These are phyloP conservation scores for Syzygium jambos DNA, from an alignment of 345 rosid species.

Conservation along the genomic window DNA sequence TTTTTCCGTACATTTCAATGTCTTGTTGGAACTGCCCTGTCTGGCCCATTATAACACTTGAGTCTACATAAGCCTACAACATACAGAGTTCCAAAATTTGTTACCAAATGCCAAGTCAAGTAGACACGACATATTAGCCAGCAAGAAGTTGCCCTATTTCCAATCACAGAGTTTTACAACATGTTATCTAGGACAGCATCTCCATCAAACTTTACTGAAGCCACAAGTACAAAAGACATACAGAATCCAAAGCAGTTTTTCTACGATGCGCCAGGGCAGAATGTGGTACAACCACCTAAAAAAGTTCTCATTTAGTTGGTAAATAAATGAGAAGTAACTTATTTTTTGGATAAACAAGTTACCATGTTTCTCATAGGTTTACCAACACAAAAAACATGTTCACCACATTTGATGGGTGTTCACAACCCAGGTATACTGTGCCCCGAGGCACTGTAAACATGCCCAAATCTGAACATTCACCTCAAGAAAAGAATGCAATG, in stretches of 20 bases:
- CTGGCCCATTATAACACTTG: conserved; percentile 95
- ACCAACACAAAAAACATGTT: neutral
- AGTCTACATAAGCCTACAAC: conserved; percentile 91
- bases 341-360: neutral
- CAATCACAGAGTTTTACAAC: neutral
- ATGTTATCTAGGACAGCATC: neutral
- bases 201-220: neutral
- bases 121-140: neutral
- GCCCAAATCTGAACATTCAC: neutral
- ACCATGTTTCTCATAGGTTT: neutral
- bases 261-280: neutral
- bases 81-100: neutral
- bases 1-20: conserved; percentile 52
- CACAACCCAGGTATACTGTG: neutral
- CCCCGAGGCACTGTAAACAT: neutral
- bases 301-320: neutral
- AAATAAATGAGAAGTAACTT: neutral
- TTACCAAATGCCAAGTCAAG: neutral
- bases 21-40: conserved; percentile 68
- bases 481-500: neutral
- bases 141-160: neutral
- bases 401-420: neutral
- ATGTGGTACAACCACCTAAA: neutral
- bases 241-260: neutral
- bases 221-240: neutral